Conservation (phyloP, 192 early-diverging fungal species). For the Backusella psychrophila region DNA sequence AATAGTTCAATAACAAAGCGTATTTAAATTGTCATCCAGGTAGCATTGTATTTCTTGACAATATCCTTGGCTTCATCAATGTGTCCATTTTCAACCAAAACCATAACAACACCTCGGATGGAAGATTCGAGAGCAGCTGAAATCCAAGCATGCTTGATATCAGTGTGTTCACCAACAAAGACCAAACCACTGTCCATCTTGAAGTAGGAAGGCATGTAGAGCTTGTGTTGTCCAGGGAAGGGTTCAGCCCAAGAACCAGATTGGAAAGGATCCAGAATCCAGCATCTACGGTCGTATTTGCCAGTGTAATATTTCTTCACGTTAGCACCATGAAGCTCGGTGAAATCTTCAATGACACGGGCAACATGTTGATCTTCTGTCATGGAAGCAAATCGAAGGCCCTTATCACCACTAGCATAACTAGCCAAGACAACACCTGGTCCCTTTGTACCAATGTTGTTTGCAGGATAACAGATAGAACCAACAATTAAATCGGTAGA, state of each 20-base stretch:
- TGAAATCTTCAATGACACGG: slow-evolving; percentile 19
- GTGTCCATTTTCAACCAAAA: slow-evolving; percentile 20
- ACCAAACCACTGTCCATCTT: slow-evolving; percentile 12
- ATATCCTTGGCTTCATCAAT: slow-evolving; percentile 23
- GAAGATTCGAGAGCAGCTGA: slow-evolving; percentile 24
- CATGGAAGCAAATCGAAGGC: slow-evolving; percentile 13
- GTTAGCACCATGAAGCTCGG: slow-evolving; percentile 21
- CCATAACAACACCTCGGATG: slow-evolving; percentile 23
- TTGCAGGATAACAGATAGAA: slow-evolving; percentile 21
- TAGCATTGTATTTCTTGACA: slow-evolving; percentile 11
- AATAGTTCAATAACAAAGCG: too few species aligned
- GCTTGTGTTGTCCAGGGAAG: slow-evolving; percentile 6
- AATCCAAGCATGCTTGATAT: slow-evolving; percentile 33
- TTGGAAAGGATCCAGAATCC: slow-evolving; percentile 24
- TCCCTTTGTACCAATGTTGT: slow-evolving; percentile 17
- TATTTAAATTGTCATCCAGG: slow-evolving; percentile 25
- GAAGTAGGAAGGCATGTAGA: slow-evolving; percentile 8
- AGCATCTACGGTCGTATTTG: slow-evolving; percentile 22
- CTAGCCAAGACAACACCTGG: slow-evolving; percentile 24
- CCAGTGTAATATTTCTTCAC: slow-evolving; percentile 18
- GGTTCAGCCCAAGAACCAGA: slow-evolving; percentile 21
- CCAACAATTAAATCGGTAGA: slow-evolving; percentile 23
- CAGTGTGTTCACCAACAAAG: slow-evolving; percentile 38
- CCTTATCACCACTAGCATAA: slow-evolving; percentile 25
- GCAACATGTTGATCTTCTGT: slow-evolving; percentile 20